A percentile compares a stretch with the other conserved stretches of the same genome.
Evolutionary conservation across 495 filamentous ascomycete genomes (phyloP).

Genomic region (Astrothelium macrocarpum): DNA sequence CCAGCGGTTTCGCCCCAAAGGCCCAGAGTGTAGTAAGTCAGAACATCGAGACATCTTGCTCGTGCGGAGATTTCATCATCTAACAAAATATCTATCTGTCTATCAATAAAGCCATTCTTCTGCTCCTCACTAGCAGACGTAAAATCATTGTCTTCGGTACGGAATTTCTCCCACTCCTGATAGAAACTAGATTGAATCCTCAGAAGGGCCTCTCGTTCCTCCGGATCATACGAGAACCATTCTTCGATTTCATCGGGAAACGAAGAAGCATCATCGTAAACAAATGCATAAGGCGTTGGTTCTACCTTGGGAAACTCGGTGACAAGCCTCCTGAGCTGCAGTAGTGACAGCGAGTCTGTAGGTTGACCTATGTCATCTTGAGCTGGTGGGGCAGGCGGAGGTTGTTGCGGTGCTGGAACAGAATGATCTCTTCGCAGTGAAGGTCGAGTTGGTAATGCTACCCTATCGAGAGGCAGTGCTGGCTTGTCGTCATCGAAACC

Average conservation of each 20-base stretch:
- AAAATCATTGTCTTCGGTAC: constrained; percentile 38
- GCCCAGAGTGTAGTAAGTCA: constrained; percentile 69
- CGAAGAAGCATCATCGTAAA: constrained; percentile 71
- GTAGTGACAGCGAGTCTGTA: constrained; percentile 70
- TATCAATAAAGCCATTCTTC: constrained; percentile 27
- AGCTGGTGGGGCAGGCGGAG: constrained; percentile 47
- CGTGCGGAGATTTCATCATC: constrained; percentile 17
- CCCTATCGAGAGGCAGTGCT: background rate
- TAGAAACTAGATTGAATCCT: constrained; percentile 46
- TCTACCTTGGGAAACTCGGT: constrained; percentile 70
- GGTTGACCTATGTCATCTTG: constrained; percentile 39
- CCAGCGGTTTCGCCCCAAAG: constrained; percentile 69
- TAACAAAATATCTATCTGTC: constrained; percentile 15
- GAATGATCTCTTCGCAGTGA: constrained; percentile 46
- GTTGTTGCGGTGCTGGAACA: constrained; percentile 49
- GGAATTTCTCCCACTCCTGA: constrained; percentile 33
- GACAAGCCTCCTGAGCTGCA: constrained; percentile 70
- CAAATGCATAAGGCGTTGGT: constrained; percentile 83
- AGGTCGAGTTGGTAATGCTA: constrained; percentile 34
- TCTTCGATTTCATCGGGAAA: constrained; percentile 87
- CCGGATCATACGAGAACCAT: constrained; percentile 87
- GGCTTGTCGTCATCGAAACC: background rate
- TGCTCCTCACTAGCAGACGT: constrained; percentile 34
- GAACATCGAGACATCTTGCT: constrained; percentile 51
- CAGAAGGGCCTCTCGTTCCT: constrained; percentile 57